phyloP scores from a whole-genome alignment of 108 stramenopile genomes.

The Cyclotella choctawhatcheeana region DNA sequence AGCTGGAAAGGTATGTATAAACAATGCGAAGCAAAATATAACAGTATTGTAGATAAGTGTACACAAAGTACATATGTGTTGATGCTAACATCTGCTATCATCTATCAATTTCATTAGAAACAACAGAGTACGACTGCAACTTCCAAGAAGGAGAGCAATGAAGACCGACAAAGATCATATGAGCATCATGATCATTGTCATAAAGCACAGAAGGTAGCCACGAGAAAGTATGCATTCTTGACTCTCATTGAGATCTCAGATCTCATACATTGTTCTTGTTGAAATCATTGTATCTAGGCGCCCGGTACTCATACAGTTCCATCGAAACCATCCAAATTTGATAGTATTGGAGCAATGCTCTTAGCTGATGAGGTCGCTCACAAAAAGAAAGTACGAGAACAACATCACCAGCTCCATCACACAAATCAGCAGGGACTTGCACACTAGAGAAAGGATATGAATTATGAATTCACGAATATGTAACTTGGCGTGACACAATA shows the following conservation, averaged over 20 bases:
- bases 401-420: not conserved
- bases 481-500: too few species aligned
- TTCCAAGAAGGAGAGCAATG: slow-evolving; percentile 2
- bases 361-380: slow-evolving; percentile 1
- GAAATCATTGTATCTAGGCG: not conserved
- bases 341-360: slow-evolving; percentile 4
- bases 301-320: not conserved
- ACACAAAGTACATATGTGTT: not conserved
- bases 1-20: not conserved
- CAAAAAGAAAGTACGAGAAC: slow-evolving; percentile 1
- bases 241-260: not conserved
- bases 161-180: slow-evolving; percentile 7
- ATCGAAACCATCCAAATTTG: not conserved
- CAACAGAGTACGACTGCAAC: too few species aligned
- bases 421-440: not conserved
- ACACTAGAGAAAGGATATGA: too few species aligned
- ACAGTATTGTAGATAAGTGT: too few species aligned
- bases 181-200: slow-evolving; percentile 18
- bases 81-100: not conserved
- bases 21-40: too few species aligned
- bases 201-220: not conserved
- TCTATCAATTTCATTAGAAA: not conserved
- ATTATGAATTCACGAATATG: too few species aligned
- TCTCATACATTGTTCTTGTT: not conserved
- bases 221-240: not conserved